phyloP scores from a whole-genome alignment of 2,329 filamentous ascomycete genomes.

The Trichophaea hybrida region DNA sequence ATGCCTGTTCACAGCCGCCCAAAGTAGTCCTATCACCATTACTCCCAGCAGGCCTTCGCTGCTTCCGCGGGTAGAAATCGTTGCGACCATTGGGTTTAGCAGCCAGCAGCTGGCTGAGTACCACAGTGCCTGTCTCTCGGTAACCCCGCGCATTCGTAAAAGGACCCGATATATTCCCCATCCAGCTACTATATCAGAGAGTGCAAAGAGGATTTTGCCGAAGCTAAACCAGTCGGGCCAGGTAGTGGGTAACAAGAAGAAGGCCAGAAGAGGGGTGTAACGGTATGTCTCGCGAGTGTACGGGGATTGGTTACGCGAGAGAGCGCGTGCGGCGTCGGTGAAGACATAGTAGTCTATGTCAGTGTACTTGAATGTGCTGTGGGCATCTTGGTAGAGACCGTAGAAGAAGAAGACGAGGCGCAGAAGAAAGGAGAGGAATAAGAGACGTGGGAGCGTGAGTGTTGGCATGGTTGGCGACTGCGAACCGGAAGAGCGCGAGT shows the following conservation, averaged over 20 bases:
- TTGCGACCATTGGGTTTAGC: slow-evolving; percentile 94
- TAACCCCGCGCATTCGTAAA: slow-evolving; percentile 32
- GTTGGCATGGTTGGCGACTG: background rate
- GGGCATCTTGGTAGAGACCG: slow-evolving; percentile 79
- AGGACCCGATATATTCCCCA: slow-evolving; percentile 54
- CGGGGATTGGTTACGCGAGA: slow-evolving; percentile 50
- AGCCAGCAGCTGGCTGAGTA: slow-evolving; percentile 75
- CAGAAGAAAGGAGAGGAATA: slow-evolving; percentile 48
- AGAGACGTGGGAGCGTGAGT: slow-evolving; percentile 33
- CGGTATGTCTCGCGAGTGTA: slow-evolving; percentile 89
- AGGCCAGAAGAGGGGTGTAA: slow-evolving; percentile 87
- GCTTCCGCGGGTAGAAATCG: slow-evolving; percentile 88
- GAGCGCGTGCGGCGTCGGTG: slow-evolving; percentile 69
- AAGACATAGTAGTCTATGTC: slow-evolving; percentile 99
- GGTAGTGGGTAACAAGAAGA: slow-evolving; percentile 72
- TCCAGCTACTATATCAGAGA: slow-evolving; percentile 70
- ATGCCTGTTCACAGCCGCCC: slow-evolving; percentile 53
- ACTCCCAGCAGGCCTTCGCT: slow-evolving; percentile 82
- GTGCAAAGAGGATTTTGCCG: slow-evolving; percentile 75
- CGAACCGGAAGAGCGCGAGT: background rate
- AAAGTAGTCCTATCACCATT: slow-evolving; percentile 67
- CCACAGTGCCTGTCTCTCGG: slow-evolving; percentile 45
- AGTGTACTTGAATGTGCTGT: slow-evolving; percentile 90
- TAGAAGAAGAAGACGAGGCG: slow-evolving; percentile 66
- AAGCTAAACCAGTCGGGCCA: slow-evolving; percentile 58